These are phyloP conservation scores for Ophiostoma ulmi DNA, from an alignment of 2,329 filamentous ascomycete genomes.

Conservation along the genomic window DNA sequence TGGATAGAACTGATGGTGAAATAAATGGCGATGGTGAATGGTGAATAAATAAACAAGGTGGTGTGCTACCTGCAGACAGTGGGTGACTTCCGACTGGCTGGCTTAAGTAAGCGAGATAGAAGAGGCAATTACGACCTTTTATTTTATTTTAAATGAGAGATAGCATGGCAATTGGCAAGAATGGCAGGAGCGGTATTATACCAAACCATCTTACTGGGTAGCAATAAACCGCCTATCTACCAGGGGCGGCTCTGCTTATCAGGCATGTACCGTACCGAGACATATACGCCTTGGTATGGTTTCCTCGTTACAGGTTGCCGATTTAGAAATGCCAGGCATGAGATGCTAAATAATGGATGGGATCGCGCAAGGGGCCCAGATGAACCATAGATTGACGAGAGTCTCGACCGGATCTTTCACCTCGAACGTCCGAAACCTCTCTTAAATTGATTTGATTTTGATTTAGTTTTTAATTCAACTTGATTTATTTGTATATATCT, in stretches of 20 bases:
- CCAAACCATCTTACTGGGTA: background rate
- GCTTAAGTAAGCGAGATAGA: background rate
- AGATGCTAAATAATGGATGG: background rate
- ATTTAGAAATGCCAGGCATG: background rate
- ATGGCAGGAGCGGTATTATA: background rate
- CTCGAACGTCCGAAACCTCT: background rate
- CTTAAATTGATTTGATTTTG: too few species aligned
- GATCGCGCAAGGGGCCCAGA: background rate
- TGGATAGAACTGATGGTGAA: background rate
- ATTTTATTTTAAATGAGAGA: background rate
- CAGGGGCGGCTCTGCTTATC: background rate
- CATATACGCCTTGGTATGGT: background rate
- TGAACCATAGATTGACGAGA: background rate
- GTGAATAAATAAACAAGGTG: too few species aligned
- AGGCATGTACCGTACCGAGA: background rate
- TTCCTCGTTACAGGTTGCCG: constrained; percentile 6
- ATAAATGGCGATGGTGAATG: background rate
- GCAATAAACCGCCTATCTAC: background rate
- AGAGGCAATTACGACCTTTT: background rate
- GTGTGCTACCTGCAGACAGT: too few species aligned
- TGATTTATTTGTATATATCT: background rate
- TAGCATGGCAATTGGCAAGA: background rate
- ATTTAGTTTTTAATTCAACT: background rate
- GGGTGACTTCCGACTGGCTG: background rate
- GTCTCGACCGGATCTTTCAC: background rate